Evolutionary conservation across 345 rosid species (phyloP).

Genomic region (Excoecaria cochinchinensis): DNA sequence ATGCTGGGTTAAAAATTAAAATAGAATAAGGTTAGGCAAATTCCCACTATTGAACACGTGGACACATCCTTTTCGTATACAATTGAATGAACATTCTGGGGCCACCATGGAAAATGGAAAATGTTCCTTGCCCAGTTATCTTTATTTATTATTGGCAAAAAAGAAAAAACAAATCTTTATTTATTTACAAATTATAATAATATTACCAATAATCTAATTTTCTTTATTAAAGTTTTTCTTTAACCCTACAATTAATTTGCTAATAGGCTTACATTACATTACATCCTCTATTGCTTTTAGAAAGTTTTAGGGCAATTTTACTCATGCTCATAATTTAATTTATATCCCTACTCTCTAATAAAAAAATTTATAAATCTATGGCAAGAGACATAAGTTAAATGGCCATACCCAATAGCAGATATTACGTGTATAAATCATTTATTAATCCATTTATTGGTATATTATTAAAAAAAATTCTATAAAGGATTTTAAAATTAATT

Average conservation of each 20-base stretch:
- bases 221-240: not conserved
- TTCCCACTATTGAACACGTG: constrained; percentile 39
- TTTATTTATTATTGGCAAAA: not conserved
- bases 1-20: not conserved
- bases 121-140: constrained; percentile 5
- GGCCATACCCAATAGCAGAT: too few species aligned
- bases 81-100: constrained; percentile 21
- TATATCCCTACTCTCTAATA: too few species aligned
- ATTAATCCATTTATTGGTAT: too few species aligned
- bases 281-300: not conserved
- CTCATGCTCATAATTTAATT: too few species aligned
- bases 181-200: too few species aligned
- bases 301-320: too few species aligned
- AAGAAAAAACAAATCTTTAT: too few species aligned
- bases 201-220: not conserved
- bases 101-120: constrained; percentile 24
- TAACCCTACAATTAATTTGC: not conserved
- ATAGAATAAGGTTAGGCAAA: constrained; percentile 23
- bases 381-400: too few species aligned
- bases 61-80: constrained; percentile 27
- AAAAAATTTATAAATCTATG: too few species aligned
- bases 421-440: too few species aligned
- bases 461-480: too few species aligned
- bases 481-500: not conserved
- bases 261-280: not conserved